Conservation (phyloP, 768 basidiomycete species). For the Lepiota subincarnata region DNA sequence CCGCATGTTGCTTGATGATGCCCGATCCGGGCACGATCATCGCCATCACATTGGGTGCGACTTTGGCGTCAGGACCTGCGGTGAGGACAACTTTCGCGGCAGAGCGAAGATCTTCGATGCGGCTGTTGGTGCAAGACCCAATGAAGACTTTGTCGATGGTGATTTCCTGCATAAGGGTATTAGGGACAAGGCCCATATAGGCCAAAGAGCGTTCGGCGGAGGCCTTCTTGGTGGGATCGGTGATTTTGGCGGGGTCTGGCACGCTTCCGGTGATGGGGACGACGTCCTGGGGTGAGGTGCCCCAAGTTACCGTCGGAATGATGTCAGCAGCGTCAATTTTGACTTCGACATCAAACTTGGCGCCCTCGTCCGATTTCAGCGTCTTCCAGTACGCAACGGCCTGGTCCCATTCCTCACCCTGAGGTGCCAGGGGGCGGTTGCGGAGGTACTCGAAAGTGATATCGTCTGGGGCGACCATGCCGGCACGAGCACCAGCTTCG, state of each 20-base stretch:
- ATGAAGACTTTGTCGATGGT: conserved; percentile 88
- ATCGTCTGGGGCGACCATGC: conserved; percentile 90
- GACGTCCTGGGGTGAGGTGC: conserved; percentile 87
- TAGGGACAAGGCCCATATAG: conserved; percentile 85
- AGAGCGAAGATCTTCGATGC: conserved; percentile 88
- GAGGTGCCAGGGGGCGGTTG: conserved; percentile 76
- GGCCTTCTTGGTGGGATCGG: conserved; percentile 59
- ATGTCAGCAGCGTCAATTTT: conserved; percentile 81
- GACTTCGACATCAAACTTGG: conserved; percentile 80
- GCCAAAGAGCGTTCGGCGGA: conserved; percentile 72
- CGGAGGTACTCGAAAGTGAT: conserved; percentile 82
- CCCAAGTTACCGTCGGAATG: conserved; percentile 89
- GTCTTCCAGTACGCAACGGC: conserved; percentile 86
- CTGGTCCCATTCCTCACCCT: conserved; percentile 80
- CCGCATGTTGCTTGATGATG: conserved; percentile 85
- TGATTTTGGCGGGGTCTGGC: conserved; percentile 67
- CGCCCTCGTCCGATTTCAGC: conserved; percentile 74
- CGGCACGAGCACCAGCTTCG: conserved; percentile 88
- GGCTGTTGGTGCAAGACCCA: conserved; percentile 92
- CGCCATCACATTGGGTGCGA: conserved; percentile 70
- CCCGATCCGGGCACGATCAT: conserved; percentile 95
- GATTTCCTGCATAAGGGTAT: conserved; percentile 77
- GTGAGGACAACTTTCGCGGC: conserved; percentile 76
- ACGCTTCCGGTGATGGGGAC: conserved; percentile 78
- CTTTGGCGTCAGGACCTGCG: conserved; percentile 68